Base-by-base conservation (phyloP, 345 rosid species). In the Combretum micranthum region DNA sequence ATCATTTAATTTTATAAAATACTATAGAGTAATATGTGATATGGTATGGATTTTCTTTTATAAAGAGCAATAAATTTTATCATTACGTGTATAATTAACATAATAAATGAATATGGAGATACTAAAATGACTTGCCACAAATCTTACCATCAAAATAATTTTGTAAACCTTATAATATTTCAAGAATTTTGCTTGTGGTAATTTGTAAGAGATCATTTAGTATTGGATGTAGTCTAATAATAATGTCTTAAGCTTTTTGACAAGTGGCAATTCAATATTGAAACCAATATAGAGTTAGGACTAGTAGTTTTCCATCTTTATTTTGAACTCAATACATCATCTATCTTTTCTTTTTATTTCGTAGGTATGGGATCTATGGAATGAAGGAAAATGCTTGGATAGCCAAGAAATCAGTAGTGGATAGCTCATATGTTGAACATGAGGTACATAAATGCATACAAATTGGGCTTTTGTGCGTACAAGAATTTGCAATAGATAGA, bases 341-440 rank as follows among this genome's bases (percentile, higher is more conserved):
- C 1, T 39, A 5, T 3, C 20, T 49, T 58, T 37, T 50, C 9
- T 32, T 8, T 19, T 15, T 0, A 4, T 50, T 4, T 47, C 11
- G 11, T 13, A 85, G 94, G 71, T 72, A 22, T 90, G 94, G 94
- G 75, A 66, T 23, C 73, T 72, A 44, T 80, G 86, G 86, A 60
- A 54, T 13, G 72, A 72, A 25, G 70, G 61, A 42, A 69, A 18
- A 52, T 74, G 68, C 18, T 0, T 44, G 59, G 74, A 19, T 77
- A 6, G 65, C 72, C 13, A 87, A 81, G 22, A 42, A 43, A 4
- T 59, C 64, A 32, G n/a, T 32, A 19, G 23, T 80, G 32, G 63
- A 39, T 3, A 65, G 62, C 5, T 67, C 71, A 3, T 72, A 56
- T 32, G 22, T 65, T 3, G 44, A 16, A 3, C 23, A 63, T 6